Base-by-base conservation (phyloP, 192 early-diverging fungal genomes). In the Entomortierella beljakovae region DNA sequence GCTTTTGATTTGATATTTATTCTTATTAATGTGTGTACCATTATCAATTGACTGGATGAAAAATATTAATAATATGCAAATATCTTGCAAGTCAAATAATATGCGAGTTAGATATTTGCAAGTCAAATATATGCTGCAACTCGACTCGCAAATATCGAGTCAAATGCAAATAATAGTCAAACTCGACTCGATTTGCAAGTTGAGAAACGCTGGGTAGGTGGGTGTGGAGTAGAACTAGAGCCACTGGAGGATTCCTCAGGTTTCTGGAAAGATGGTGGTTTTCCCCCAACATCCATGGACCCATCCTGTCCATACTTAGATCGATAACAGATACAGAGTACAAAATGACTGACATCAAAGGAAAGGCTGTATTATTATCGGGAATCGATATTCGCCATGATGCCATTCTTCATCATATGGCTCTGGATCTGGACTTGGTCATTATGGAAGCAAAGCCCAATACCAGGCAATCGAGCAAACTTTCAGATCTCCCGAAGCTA, bases 231-330 rank as follows among this genome's bases (percentile, higher is more conserved):
- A 38, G 57, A 42, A 18, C 34, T 59, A 38, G 57, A 59, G 57
- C 37, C 43, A 25, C 57, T 59, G 57, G 57, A 59, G 38, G 33
- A 25, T 22, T 42, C 57, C 26, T 59, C 57, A 59, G 57, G 37
- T 18, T 59, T 59, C n/a, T n/a, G n/a, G n/a, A n/a, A n/a, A n/a
- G n/a, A n/a, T n/a, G 51, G 28, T 53, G 51, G 51, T 53, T 53
- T 15, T 2, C 25, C 3, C 9, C 51, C 3, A 25, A 29, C 9
- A 31, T 53, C 15, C 51, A 53, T 53, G 51, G 25, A 7, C 51
- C 51, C 8, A 25, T 53, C 25, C 22, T 53, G 3, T 25, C 22
- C 15, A 53, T 53, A 25, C 15, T 53, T 26, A 8, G 25, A 2
- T 8, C 25, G 6, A 53, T 53, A 5, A n/a, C 22, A 3, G 51